Percentiles rank a stretch among this genome's conserved stretches.
phyloP scores from a whole-genome alignment of 2,329 filamentous ascomycete genomes.

The Trichoderma citrinoviride region DNA sequence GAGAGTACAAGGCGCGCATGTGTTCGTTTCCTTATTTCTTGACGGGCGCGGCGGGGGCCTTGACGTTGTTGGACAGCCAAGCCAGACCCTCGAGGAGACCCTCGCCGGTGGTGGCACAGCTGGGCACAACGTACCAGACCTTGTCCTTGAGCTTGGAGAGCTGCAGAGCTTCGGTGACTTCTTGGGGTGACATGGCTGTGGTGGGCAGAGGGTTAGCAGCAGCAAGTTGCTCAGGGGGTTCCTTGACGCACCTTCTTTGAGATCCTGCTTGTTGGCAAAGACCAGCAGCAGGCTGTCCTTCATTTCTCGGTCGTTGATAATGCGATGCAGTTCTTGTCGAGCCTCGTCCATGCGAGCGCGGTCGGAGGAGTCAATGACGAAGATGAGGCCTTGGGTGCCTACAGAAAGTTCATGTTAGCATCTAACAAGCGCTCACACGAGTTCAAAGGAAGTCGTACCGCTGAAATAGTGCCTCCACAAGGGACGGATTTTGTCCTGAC shows the following conservation, averaged over 20 bases:
- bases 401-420: conserved; percentile 22
- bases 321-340: conserved; percentile 88
- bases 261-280: conserved; percentile 99
- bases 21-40: conserved; percentile 47
- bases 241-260: conserved; percentile 64
- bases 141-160: conserved; percentile 77
- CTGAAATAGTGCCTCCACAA: conserved; percentile 98
- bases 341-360: conserved; percentile 89
- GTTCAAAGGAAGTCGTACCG: conserved; percentile 47
- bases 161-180: conserved; percentile 75
- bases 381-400: conserved; percentile 97
- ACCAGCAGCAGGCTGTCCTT: conserved; percentile 91
- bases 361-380: conserved; percentile 96
- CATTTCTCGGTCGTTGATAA: conserved; percentile 97
- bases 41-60: conserved; percentile 55
- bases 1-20: neutral
- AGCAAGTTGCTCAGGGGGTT: neutral
- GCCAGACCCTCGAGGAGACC: conserved; percentile 77
- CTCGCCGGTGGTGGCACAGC: conserved; percentile 77
- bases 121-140: conserved; percentile 81
- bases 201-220: neutral
- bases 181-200: conserved; percentile 72
- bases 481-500: conserved; percentile 97
- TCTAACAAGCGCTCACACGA: neutral
- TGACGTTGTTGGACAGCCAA: conserved; percentile 83